Base-by-base conservation (phyloP, 192 early-diverging fungal species). In the Podila minutissima region DNA sequence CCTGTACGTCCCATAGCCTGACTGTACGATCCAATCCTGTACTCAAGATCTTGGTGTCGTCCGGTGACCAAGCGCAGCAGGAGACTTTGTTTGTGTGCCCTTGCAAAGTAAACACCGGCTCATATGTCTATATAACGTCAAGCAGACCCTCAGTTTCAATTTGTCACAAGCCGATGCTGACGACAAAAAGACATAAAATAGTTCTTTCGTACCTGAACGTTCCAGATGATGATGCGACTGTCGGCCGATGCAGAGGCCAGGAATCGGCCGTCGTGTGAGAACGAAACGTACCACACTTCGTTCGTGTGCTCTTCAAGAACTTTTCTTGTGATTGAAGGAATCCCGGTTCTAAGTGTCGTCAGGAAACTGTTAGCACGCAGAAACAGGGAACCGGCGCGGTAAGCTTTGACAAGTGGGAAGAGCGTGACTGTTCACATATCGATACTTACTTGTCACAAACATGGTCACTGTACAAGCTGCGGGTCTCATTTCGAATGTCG, bases 281-380 rank as follows among this genome's bases (percentile, higher is more conserved):
- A 99, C 5, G 92, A 88, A 62, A 99, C 85, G 72, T 94, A 95
- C 98, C 98, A 99, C 10, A 99, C 97, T 85, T 99, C 97, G 82
- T 98, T 95, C 0, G 79, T 75, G 85, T 99, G 98, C 17, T 91
- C 92, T 46, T 69, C 66, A 11, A 91, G 73, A 28, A 94, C 83
- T 49, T 89, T 84, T 5, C 88, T 91, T 1, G 92, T 90, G 35
- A 93, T 82, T 38, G 73, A 83, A 46, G 90, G 89, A 62, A 92
- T 83, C 19, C 84, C 79, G 29, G 84, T 69, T 29, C 84, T 85
- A 32, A 35, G 32, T 6, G 55, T 17, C 12, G 13, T 46, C 4
- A 46, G 15, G 41, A 46, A 15, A 46, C 9, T 41, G 41, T 46
- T 12, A 46, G 15, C 41, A 15, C 15, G 3, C 12, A 55, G 24